Evolutionary conservation across 306 rosid genomes (phyloP).

Genomic region (Urtica urens): DNA sequence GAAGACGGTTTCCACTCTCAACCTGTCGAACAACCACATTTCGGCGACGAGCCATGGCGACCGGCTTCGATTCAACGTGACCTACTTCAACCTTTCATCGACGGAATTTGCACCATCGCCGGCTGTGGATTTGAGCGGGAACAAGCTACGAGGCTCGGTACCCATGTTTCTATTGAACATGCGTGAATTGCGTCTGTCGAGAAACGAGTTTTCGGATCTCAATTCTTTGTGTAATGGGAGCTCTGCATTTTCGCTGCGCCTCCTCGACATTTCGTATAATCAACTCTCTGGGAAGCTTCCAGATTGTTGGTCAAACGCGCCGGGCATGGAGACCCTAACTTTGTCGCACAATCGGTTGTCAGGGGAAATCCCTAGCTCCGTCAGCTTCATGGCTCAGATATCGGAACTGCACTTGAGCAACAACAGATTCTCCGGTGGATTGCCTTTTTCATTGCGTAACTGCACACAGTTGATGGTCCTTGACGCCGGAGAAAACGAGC

Average conservation of each 20-base stretch:
- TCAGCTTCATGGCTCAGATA: not conserved
- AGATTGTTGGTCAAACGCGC: not conserved
- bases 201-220: not conserved
- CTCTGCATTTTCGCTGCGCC: not conserved
- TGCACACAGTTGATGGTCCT: not conserved
- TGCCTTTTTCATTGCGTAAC: not conserved
- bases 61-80: not conserved
- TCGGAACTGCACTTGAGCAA: not conserved
- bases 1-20: fast-evolving
- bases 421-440: not conserved
- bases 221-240: not conserved
- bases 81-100: not conserved
- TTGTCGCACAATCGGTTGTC: not conserved
- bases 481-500: not conserved
- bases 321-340: not conserved
- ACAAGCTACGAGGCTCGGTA: not conserved
- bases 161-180: not conserved
- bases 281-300: constrained; percentile 1
- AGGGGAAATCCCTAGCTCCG: not conserved
- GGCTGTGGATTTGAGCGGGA: not conserved
- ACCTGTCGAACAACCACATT: constrained; percentile 1
- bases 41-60: not conserved
- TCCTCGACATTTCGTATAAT: constrained; percentile 1
- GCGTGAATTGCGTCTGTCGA: not conserved
- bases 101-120: not conserved